Conservation (phyloP, 371 early-diverging fungal genomes). For the Actinomortierella wolfii region DNA sequence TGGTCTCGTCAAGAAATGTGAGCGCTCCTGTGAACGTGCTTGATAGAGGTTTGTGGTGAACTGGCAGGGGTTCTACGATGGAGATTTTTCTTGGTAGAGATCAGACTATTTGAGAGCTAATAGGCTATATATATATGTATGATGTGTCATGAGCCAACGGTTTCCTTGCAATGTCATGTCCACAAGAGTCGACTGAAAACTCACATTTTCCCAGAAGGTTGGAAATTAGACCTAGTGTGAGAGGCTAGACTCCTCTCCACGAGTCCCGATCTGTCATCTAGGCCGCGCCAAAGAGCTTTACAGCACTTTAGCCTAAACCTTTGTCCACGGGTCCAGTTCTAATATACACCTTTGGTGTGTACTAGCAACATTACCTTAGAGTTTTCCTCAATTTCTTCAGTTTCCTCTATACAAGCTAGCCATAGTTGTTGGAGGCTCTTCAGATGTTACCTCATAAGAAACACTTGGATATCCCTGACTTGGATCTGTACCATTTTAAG, state of each 20-base stretch:
- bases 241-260: too few species aligned
- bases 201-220: not conserved
- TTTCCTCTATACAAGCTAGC: not conserved
- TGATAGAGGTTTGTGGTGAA: not conserved
- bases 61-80: not conserved
- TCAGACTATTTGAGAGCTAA: not conserved
- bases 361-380: too few species aligned
- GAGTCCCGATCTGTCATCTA: too few species aligned
- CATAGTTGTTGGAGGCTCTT: not conserved
- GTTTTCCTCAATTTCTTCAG: not conserved
- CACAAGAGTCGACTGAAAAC: not conserved
- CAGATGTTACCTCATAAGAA: not conserved
- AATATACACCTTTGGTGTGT: too few species aligned
- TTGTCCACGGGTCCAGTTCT: too few species aligned
- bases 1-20: slow-evolving; percentile 1
- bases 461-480: not conserved
- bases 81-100: not conserved
- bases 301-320: too few species aligned
- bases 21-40: not conserved
- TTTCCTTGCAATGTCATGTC: too few species aligned
- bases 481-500: too few species aligned
- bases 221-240: too few species aligned
- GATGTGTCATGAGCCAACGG: too few species aligned
- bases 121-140: not conserved
- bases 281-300: too few species aligned